Evolutionary conservation across 2,329 filamentous ascomycete species (phyloP), one percentile per base, ranked within the genome.

Genomic region (Decorospora gaudefroyi): DNA sequence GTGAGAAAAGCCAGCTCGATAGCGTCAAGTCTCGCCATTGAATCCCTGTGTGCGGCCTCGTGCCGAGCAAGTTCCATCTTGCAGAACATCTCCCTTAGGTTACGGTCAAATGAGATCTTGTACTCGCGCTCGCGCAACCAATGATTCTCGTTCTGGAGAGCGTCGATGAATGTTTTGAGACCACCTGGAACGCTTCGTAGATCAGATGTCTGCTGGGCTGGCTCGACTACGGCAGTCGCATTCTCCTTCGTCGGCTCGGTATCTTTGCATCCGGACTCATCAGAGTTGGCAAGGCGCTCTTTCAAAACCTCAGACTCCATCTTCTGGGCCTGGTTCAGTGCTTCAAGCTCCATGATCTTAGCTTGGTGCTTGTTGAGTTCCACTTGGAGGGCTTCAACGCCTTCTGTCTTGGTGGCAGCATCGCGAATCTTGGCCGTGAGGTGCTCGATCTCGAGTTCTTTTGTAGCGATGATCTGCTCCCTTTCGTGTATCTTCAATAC

Each of bases 381-480:
- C 11, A 31, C 36, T 21, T 63, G 45, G 2, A 66, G 30, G n/a
- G 49, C 48, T 22, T 59, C 51, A 2, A 60, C 30, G 5, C 55
- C 56, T 26, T 57, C 53, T 12, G 54, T 55, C 46, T 64, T 67
- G 23, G 50, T 50, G 8, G 55, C 34, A 16, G 59, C 61, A 38
- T 69, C 64, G 9, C 58, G 54, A 32, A 60, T 57, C 49, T 65
- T 64, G 19, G 88, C 88, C 69, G 95, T 88, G 25, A 97, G 83
- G 27, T 93, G 88, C 71, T 96, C 92, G 57, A 96, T 95, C 70
- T 93, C 91, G 57, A 96, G 57, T 15, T 67, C 59, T 35, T 68
- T 68, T 1, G 65, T 69, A 18, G 68, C 86, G n/a, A 86, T 82
- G 16, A 88, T 81, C 46, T 95, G 92, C 68, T 95, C 90, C 38